phyloP scores from a whole-genome alignment of 1,139 yeast species.

The Suhomyces bolitotheri region DNA sequence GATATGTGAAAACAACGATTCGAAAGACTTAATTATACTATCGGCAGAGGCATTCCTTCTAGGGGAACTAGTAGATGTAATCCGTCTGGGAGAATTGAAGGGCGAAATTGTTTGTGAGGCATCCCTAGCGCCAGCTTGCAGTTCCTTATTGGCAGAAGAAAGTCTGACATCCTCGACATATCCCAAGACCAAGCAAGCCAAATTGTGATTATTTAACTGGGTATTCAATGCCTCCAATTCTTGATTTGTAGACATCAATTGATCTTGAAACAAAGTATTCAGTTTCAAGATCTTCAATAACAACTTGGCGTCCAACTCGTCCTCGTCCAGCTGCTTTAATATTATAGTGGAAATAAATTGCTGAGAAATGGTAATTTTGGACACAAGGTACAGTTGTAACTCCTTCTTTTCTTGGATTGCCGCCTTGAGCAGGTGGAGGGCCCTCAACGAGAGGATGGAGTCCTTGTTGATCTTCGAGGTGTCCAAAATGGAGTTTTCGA shows the following conservation, averaged over 20 bases:
- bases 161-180: constrained; percentile 47
- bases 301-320: constrained; percentile 25
- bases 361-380: constrained; percentile 36
- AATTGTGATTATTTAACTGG: constrained; percentile 40
- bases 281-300: constrained; percentile 38
- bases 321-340: constrained; percentile 18
- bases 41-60: constrained; percentile 12
- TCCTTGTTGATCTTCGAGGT: constrained; percentile 38
- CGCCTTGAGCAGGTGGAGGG: constrained; percentile 32
- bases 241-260: constrained; percentile 27
- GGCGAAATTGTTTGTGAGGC: constrained; percentile 10
- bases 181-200: constrained; percentile 47
- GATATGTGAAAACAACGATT: constrained; percentile 52
- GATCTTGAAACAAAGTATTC: constrained; percentile 35
- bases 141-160: constrained; percentile 13
- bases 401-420: constrained; percentile 34
- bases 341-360: constrained; percentile 37
- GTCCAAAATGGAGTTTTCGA: constrained; percentile 48
- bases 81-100: constrained; percentile 12
- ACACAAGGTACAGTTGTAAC: constrained; percentile 32
- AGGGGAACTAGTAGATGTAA: constrained; percentile 6
- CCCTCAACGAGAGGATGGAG: constrained; percentile 35
- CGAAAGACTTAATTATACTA: constrained; percentile 27
- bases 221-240: constrained; percentile 34
- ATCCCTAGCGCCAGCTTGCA: constrained; percentile 1